Evolutionary conservation across 164 flowering plant species (phyloP), one percentile per base, ranked within the genome.

Genomic region (Dillenia turbinata): DNA sequence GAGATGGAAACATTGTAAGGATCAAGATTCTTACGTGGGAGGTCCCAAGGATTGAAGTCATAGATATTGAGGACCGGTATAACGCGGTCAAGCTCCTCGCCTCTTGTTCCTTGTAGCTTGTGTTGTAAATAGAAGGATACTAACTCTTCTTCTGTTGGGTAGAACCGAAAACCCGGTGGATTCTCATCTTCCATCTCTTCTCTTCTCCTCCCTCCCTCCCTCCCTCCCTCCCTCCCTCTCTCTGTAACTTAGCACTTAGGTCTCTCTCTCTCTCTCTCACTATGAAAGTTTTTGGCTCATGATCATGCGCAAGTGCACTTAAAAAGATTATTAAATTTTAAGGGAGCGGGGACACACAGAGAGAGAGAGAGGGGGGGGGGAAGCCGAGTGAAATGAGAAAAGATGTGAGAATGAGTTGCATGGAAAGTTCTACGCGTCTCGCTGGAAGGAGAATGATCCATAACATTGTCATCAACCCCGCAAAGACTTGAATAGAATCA

Each of bases 131-230:
- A 85, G 66, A 81, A 85, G 0, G 75, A 59, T 9, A 85, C 64
- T 49, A 85, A 60, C 71, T 86, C 91, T 57, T 78, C 86, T 46
- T 86, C 91, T 2, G 86, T 83, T 12, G 88, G 91, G 66, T 70
- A 86, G 72, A 86, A 86, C 2, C 91, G 81, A 72, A 66, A 81
- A 2, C 91, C 88, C 0, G 77, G 81, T 9, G 77, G 70, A 44
- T 59, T n/a, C 49, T 70, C 64, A 61, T 61, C 69, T 69, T 67
- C 71, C 52, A 43, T 52, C 40, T 5, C 8, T 52, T 0, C 51
- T 14, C 2, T 9, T 24, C 22, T 19, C 1, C 22, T 8, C 10
- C 43, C 19, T 17, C 40, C 5, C 40, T 33, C 40, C 5, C 40
- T 33, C 40, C n/a, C n/a, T n/a, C 22, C 1, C 22, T 8, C 10